Base-by-base conservation (phyloP, 2,329 filamentous ascomycete genomes). In the Fusarium acutatum region DNA sequence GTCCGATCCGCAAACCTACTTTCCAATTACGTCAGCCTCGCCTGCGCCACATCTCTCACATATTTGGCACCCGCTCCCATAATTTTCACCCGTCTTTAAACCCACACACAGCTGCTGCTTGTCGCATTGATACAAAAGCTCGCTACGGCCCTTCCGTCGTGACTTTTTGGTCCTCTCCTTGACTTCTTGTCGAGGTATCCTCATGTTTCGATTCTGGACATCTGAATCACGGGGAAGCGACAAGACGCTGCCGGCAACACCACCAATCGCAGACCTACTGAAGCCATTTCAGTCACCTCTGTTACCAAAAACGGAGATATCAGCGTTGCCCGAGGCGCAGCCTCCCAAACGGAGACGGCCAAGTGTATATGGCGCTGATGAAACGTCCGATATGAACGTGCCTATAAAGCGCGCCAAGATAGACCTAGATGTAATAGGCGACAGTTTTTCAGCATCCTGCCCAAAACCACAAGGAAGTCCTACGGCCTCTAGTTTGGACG, bases 201-300 rank as follows among this genome's bases (percentile, higher is more conserved):
- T 85, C 83, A 91, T 91, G 89, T 90, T 91, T 82, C 86, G 87
- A 76, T 88, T 90, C 79, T 91, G 88, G 88, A 84, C 85, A 78
- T 85, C 87, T 77, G 89, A 90, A 78, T 83, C 86, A 73, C 85
- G 86, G 86, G 87, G 86, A 86, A 87, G 85, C 83, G 88, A 90
- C 64, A 86, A 84, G 81, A 81, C 83, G 73, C 79, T 85, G 78
- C 82, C 84, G 75, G 80, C 81, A 74, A 82, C 82, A 70, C 79
- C 83, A 74, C 83, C 83, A 72, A 85, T 83, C 78, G 80, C 79
- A 74, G 78, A 77, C 62, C 66, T 74, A 35, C 66, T 72, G 66
- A 76, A 76, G 58, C 77, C 77, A 77, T 77, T 77, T 49, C 81
- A 75, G 77, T 82, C 76, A 67, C 78, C 74, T 78, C 80, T 77